Base-by-base conservation (phyloP, 2,329 filamentous ascomycete species). In the Trichoderma gracile region DNA sequence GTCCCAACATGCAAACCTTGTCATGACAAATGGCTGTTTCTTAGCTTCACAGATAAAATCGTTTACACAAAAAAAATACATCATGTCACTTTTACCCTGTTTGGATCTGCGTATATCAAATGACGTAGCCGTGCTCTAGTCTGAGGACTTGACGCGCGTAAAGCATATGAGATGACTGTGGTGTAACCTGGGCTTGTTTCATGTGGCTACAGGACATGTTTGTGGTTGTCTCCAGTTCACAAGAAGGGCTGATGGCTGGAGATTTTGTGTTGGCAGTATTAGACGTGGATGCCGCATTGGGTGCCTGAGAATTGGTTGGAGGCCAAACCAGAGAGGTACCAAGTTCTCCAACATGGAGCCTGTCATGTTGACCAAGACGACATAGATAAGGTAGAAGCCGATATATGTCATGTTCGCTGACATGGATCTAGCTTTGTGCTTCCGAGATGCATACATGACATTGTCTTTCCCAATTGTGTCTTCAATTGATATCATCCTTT, bases 11-110 rank as follows among this genome's bases (percentile, higher is more conserved):
- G 74, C 75, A 73, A 76, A 74, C 73, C 74, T 73, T 71, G 75
- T 76, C 72, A 77, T 72, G 75, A 77, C 73, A 75, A 76, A 77
- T 72, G 74, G 74, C 74, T 77, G 73, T 77, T 77, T 78, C 72
- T 77, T 77, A 76, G 75, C 76, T 63, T 78, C 75, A 74, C 72
- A 76, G 72, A 77, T 76, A 73, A 73, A 76, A 73, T 59, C 69
- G 75, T 75, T 71, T 71, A 75, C 53, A 64, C 46, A 60, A 60
- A 64, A 66, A 66, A 60, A 63, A 17, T 49, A 61, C 58, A 55
- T 66, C 61, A 66, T 61, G 64, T 66, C 64, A 66, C 55, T 66
- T 63, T 52, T n/a, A 33, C 23, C 25, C 5, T 12, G 17, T 21
- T 14, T 33, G 25, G 30, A 38, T 19, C 25, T 38, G 14, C 33